Conservation (phyloP, 1,139 yeast genomes). For the Pneumocystis canis region DNA sequence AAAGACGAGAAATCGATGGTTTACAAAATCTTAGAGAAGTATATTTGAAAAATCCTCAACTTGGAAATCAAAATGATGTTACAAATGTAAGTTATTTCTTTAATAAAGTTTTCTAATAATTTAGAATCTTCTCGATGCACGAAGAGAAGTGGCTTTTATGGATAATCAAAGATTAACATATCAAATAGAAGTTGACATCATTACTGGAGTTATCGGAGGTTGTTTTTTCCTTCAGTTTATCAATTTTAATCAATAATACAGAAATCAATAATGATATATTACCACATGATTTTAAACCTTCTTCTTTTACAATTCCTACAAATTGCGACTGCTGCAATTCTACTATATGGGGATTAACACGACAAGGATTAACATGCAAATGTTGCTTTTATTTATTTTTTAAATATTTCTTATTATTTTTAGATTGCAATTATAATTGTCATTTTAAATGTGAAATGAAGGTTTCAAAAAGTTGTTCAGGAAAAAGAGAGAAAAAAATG, state of each 20-base stretch:
- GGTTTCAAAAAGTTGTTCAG: conserved; percentile 17
- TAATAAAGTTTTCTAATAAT: not conserved
- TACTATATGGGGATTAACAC: conserved; percentile 19
- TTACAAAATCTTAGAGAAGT: conserved; percentile 25
- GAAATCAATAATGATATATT: conserved; percentile 29
- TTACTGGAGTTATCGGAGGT: conserved; percentile 63
- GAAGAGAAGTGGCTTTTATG: conserved; percentile 52
- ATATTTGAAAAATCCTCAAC: conserved; percentile 23
- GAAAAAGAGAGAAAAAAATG: conserved; percentile 11
- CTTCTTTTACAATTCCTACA: conserved; percentile 19
- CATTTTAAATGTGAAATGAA: conserved; percentile 20
- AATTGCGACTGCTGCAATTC: conserved; percentile 17
- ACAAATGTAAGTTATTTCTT: conserved; percentile 24
- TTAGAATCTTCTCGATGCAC: conserved; percentile 35
- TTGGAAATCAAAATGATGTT: conserved; percentile 30
- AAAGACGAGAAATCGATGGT: conserved; percentile 40
- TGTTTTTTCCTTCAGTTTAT: not conserved
- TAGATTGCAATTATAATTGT: conserved; percentile 18
- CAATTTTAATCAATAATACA: not conserved
- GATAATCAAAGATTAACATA: conserved; percentile 60
- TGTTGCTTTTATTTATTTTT: not conserved
- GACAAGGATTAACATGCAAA: conserved; percentile 18
- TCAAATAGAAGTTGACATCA: conserved; percentile 81
- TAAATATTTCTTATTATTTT: not conserved
- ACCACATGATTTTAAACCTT: conserved; percentile 18